Evolutionary conservation across 148 eudicot genomes (phyloP).

Genomic region (Cornus controversa): DNA sequence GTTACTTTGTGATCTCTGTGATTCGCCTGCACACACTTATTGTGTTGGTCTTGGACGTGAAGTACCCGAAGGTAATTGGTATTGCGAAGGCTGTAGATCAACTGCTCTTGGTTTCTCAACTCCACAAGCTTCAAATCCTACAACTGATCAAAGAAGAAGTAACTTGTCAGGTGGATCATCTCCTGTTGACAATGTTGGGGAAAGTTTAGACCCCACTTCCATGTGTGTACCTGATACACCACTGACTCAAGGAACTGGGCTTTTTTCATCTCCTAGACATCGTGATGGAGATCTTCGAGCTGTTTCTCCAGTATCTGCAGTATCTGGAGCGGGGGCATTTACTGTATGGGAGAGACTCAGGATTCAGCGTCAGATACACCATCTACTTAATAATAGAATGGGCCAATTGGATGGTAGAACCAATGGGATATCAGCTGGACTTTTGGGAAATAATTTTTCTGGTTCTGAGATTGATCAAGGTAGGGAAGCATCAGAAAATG

Average conservation of each 20-base stretch:
- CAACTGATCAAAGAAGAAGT: constrained; percentile 35
- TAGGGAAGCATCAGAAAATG: constrained; percentile 15
- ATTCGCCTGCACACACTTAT: constrained; percentile 96
- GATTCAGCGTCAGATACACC: constrained; percentile 50
- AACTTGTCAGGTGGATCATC: constrained; percentile 40
- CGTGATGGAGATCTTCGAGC: constrained; percentile 38
- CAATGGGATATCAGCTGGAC: constrained; percentile 6
- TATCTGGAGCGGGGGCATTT: constrained; percentile 50
- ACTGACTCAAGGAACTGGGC: constrained; percentile 41
- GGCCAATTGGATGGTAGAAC: constrained; percentile 24
- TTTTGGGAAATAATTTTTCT: constrained; percentile 13
- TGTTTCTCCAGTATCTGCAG: constrained; percentile 43
- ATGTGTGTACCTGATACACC: constrained; percentile 75
- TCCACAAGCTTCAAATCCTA: constrained; percentile 46
- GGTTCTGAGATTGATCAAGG: constrained; percentile 26
- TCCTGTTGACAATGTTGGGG: constrained; percentile 56
- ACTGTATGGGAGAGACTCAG: constrained; percentile 70
- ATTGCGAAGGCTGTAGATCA: constrained; percentile 92
- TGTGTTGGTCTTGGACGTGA: constrained; percentile 90
- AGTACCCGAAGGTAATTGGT: constrained; percentile 97
- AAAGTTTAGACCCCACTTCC: constrained; percentile 73
- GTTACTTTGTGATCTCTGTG: constrained; percentile 92
- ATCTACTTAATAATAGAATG: constrained; percentile 32
- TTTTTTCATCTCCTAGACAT: constrained; percentile 43
- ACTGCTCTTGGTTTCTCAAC: constrained; percentile 50